phyloP scores from a whole-genome alignment of 495 filamentous ascomycete genomes.

The Hypoxylon lienhwacheense region DNA sequence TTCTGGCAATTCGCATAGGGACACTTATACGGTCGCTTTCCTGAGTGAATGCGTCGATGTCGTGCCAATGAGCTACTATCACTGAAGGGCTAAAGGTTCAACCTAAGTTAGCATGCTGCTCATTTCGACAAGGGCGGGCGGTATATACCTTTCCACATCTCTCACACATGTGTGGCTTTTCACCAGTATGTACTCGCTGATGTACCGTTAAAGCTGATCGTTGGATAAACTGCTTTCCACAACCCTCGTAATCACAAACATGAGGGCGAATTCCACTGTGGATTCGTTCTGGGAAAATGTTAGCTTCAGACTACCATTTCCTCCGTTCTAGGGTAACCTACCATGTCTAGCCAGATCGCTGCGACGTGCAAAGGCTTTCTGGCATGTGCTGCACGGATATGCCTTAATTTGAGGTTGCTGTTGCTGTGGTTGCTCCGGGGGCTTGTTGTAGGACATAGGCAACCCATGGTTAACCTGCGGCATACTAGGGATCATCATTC shows the following conservation, averaged over 20 bases:
- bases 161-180: constrained; percentile 98
- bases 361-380: constrained; percentile 88
- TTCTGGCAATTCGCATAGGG: constrained; percentile 98
- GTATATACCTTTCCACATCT: constrained; percentile 84
- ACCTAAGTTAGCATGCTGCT: constrained; percentile 10
- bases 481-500: constrained; percentile 39
- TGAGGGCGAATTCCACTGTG: constrained; percentile 91
- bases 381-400: constrained; percentile 88
- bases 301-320: constrained; percentile 19
- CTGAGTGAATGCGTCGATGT: constrained; percentile 93
- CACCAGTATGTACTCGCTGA: constrained; percentile 91
- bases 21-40: constrained; percentile 95
- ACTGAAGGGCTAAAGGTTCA: constrained; percentile 78
- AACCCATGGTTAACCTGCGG: constrained; percentile 41
- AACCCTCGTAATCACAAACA: constrained; percentile 86
- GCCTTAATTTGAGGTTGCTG: constrained; percentile 58
- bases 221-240: constrained; percentile 96
- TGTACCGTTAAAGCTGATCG: constrained; percentile 97
- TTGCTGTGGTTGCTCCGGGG: constrained; percentile 41
- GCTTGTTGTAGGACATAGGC: constrained; percentile 39
- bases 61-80: constrained; percentile 94
- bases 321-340: constrained; percentile 49
- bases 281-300: constrained; percentile 77
- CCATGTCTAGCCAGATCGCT: constrained; percentile 96
- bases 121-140: too few relatives aligned